Evolutionary conservation across 2,329 filamentous ascomycete genomes (phyloP).

Genomic region (Plenodomus biglobosus): DNA sequence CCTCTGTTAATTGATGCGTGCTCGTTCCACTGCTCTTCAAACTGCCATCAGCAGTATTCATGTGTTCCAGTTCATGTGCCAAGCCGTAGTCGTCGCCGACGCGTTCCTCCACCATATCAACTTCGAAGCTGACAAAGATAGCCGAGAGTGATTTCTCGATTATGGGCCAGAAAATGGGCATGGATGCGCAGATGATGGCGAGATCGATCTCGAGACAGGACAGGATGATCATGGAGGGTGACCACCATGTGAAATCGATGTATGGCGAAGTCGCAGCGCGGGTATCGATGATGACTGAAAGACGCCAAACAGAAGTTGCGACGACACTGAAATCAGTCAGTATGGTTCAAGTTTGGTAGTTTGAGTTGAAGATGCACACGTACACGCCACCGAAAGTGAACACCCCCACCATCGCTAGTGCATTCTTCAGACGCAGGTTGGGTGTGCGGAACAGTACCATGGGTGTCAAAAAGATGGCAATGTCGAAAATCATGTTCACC

Average conservation of each 20-base stretch:
- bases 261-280: slow-evolving; percentile 36
- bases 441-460: slow-evolving; percentile 34
- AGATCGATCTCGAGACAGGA: slow-evolving; percentile 39
- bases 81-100: slow-evolving; percentile 18
- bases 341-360: neutral
- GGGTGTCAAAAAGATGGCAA: slow-evolving; percentile 35
- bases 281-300: slow-evolving; percentile 30
- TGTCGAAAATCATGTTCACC: slow-evolving; percentile 41
- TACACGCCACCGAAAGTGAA: slow-evolving; percentile 40
- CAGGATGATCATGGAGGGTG: slow-evolving; percentile 29
- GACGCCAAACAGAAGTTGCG: slow-evolving; percentile 33
- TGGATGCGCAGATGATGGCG: slow-evolving; percentile 39
- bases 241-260: slow-evolving; percentile 38
- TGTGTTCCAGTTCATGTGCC: slow-evolving; percentile 33
- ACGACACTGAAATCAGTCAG: slow-evolving; percentile 31
- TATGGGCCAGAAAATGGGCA: slow-evolving; percentile 43
- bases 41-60: slow-evolving; percentile 16
- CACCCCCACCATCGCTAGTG: slow-evolving; percentile 34
- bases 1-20: slow-evolving; percentile 21
- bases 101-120: slow-evolving; percentile 35
- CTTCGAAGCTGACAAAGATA: slow-evolving; percentile 40
- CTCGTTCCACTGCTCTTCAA: slow-evolving; percentile 29
- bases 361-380: slow-evolving; percentile 4
- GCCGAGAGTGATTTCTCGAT: slow-evolving; percentile 27
- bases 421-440: slow-evolving; percentile 29